phyloP scores from a whole-genome alignment of 2,329 filamentous ascomycete species.

The Sporothrix pseudoabietina region DNA sequence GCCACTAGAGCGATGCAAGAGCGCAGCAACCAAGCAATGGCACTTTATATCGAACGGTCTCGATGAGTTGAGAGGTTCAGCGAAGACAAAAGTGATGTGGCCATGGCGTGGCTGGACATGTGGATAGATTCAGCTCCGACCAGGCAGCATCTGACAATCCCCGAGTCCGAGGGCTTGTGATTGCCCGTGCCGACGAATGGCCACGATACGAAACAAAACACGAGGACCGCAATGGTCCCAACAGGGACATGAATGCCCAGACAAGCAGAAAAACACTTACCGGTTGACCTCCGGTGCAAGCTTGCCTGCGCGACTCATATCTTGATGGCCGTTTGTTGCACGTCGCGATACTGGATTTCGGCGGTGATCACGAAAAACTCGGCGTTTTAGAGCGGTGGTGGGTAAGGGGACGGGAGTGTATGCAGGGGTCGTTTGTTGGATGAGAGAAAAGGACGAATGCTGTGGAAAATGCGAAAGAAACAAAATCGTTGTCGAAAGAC shows the following conservation, averaged over 20 bases:
- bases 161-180: conserved; percentile 2
- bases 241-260: background rate
- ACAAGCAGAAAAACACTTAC: conserved; percentile 51
- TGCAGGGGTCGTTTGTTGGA: background rate
- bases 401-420: background rate
- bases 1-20: background rate
- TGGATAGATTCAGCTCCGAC: background rate
- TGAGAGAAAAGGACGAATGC: background rate
- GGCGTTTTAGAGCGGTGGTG: conserved; percentile 15
- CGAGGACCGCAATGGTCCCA: background rate
- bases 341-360: background rate
- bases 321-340: conserved; percentile 54
- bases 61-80: no score
- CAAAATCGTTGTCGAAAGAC: background rate
- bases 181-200: background rate
- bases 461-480: background rate
- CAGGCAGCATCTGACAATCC: conserved; percentile 4
- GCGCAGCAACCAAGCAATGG: background rate
- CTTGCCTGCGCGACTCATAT: conserved; percentile 95
- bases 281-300: conserved; percentile 99
- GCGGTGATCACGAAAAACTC: conserved; percentile 24
- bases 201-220: background rate
- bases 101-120: background rate
- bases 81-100: background rate
- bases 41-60: background rate